Conservation (phyloP, 2,329 filamentous ascomycete genomes). For the Diaporthe ilicicola region DNA sequence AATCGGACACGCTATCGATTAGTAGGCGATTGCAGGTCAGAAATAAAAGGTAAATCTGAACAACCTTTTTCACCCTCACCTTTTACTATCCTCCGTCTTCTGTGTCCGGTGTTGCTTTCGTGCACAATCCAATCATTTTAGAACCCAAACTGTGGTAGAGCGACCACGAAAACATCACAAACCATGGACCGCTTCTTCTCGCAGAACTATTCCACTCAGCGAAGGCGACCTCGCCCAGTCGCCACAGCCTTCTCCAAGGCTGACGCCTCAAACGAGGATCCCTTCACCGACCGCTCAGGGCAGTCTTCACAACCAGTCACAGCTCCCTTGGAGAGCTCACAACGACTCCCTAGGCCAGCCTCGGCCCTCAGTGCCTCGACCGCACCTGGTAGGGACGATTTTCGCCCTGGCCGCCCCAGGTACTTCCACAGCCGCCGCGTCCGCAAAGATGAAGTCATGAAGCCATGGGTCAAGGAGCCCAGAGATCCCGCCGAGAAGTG, state of each 20-base stretch:
- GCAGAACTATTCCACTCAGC: background rate
- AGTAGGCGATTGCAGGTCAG: background rate
- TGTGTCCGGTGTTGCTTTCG: too few relatives aligned
- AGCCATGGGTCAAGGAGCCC: constrained; percentile 76
- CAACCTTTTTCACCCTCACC: too few relatives aligned
- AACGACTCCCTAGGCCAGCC: background rate
- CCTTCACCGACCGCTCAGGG: background rate
- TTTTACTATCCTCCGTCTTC: too few relatives aligned
- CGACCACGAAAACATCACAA: background rate
- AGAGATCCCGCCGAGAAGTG: constrained; percentile 84
- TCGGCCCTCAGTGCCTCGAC: background rate
- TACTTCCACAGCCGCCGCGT: constrained; percentile 81
- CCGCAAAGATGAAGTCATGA: constrained; percentile 75
- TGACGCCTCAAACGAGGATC: background rate
- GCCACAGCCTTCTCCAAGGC: background rate
- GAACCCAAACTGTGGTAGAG: background rate
- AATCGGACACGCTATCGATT: background rate
- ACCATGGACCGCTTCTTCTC: background rate
- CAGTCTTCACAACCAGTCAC: background rate
- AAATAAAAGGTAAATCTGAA: background rate
- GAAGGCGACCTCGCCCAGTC: background rate
- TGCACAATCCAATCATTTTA: too few relatives aligned
- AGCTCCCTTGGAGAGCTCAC: background rate
- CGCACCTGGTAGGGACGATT: background rate
- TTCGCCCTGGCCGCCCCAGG: constrained; percentile 35